A percentile compares a stretch with the other conserved stretches of the same genome.
These are phyloP conservation scores for Alternaria sp. DNA, from an alignment of 2,329 filamentous ascomycete species.

Conservation along the genomic window DNA sequence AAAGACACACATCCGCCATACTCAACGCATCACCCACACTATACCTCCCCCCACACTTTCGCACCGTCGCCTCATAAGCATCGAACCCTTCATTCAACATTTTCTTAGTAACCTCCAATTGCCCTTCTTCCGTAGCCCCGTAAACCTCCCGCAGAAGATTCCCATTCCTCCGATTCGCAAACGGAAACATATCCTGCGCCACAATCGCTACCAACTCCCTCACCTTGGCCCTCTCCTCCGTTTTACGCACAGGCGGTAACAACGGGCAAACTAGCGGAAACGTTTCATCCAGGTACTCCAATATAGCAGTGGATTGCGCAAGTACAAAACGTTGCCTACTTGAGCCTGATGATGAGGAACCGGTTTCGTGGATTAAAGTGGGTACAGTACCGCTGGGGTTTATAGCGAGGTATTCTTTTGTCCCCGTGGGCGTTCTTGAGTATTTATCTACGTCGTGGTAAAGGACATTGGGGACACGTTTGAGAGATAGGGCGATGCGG, in stretches of 20 bases:
- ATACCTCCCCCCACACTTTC: conserved; percentile 57
- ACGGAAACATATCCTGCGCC: conserved; percentile 66
- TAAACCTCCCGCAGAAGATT: conserved; percentile 54
- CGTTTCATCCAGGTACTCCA: not conserved
- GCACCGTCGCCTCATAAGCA: conserved; percentile 63
- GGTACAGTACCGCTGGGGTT: conserved; percentile 57
- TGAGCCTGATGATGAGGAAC: conserved; percentile 53
- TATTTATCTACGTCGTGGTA: conserved; percentile 64
- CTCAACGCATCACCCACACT: conserved; percentile 65
- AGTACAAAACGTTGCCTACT: not conserved
- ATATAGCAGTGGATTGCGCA: not conserved
- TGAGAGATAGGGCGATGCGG: conserved; percentile 67
- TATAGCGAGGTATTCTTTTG: conserved; percentile 62
- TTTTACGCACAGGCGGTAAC: conserved; percentile 52
- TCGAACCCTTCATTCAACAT: conserved; percentile 63
- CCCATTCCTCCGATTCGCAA: conserved; percentile 66
- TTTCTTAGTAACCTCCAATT: conserved; percentile 4
- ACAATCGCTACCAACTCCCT: conserved; percentile 65
- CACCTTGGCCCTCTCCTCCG: conserved; percentile 58
- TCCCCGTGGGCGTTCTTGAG: conserved; percentile 54
- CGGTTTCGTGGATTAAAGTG: conserved; percentile 52
- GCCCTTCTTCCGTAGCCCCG: conserved; percentile 36
- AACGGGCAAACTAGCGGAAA: not conserved
- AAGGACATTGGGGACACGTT: conserved; percentile 52
- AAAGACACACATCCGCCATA: conserved; percentile 66